Percentiles rank a stretch among this genome's conserved stretches.
phyloP scores from a whole-genome alignment of 129 eudicot species.

The Lactuca saligna region DNA sequence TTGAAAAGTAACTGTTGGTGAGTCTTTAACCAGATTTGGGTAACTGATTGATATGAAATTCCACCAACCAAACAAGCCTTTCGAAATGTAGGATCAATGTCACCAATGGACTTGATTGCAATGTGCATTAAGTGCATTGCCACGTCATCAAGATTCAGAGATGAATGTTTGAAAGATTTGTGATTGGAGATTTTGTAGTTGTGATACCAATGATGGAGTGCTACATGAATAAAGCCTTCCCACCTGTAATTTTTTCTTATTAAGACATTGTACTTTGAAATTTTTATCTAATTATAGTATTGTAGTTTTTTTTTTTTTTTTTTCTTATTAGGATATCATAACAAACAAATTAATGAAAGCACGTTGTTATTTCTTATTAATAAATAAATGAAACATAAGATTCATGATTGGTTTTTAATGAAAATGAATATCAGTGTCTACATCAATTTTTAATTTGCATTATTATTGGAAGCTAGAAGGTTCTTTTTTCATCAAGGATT shows the following conservation, averaged over 20 bases:
- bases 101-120: conserved; percentile 53
- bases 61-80: conserved; percentile 88
- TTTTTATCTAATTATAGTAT: no score
- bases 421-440: conserved; percentile 13
- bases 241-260: conserved; percentile 46
- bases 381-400: not conserved
- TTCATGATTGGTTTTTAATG: not conserved
- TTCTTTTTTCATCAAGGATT: conserved; percentile 24
- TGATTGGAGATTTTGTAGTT: conserved; percentile 15
- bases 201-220: conserved; percentile 59
- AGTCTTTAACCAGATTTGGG: conserved; percentile 37
- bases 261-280: not conserved
- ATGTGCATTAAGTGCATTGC: conserved; percentile 56
- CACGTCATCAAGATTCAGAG: conserved; percentile 34
- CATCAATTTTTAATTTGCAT: conserved; percentile 5
- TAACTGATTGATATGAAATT: conserved; percentile 26
- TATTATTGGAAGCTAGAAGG: not conserved
- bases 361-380: not conserved
- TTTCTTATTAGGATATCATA: no score
- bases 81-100: conserved; percentile 48
- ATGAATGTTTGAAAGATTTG: conserved; percentile 23
- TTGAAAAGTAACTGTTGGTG: conserved; percentile 45
- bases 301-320: no score
- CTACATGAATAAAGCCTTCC: conserved; percentile 87
- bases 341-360: not conserved